These are phyloP conservation scores for Cytospora chrysosperma DNA, from an alignment of 2,329 filamentous ascomycete genomes.

Conservation along the genomic window DNA sequence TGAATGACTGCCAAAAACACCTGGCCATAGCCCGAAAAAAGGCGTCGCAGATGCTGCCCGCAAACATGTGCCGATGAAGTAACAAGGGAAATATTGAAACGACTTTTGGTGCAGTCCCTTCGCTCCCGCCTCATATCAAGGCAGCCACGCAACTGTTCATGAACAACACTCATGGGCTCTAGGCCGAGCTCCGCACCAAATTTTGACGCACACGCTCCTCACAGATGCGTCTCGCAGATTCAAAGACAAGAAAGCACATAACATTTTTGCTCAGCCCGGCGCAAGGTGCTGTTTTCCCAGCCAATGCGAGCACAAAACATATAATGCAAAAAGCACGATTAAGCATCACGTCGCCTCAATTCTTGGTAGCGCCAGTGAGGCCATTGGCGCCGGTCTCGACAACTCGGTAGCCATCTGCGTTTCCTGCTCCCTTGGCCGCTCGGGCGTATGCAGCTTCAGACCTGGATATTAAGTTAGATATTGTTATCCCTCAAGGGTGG, in stretches of 20 bases:
- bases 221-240: not conserved
- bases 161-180: not conserved
- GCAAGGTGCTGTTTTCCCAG: not conserved
- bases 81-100: not conserved
- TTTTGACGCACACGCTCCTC: not conserved
- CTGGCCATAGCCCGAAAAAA: no score
- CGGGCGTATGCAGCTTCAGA: slow-evolving; percentile 62
- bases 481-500: not conserved
- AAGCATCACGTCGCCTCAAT: not conserved
- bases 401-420: slow-evolving; percentile 69
- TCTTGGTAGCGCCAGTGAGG: slow-evolving; percentile 34
- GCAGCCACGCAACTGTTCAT: not conserved
- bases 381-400: slow-evolving; percentile 71
- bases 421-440: slow-evolving; percentile 76
- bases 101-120: not conserved
- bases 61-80: not conserved
- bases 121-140: not conserved
- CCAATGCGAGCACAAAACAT: not conserved
- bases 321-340: not conserved
- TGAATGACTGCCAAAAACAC: not conserved
- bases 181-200: not conserved
- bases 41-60: not conserved
- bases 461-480: slow-evolving; percentile 30
- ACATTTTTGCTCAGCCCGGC: not conserved
- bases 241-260: not conserved